Percentiles rank a stretch among this genome's conserved stretches.
These are phyloP conservation scores for Apiospora koreana DNA, from an alignment of 2,329 filamentous ascomycete species.

Conservation along the genomic window DNA sequence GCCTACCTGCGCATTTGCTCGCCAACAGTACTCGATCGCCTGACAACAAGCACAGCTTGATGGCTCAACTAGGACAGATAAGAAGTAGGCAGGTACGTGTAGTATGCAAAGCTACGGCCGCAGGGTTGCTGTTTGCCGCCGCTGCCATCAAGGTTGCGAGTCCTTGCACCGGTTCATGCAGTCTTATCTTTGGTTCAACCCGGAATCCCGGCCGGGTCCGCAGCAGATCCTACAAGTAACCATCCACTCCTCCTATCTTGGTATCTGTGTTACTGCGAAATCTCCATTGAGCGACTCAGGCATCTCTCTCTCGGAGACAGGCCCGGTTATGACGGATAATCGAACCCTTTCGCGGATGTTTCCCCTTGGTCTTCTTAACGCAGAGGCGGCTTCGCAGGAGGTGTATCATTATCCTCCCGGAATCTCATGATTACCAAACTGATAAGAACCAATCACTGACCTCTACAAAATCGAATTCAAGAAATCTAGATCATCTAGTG, in stretches of 20 bases:
- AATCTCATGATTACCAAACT: neutral
- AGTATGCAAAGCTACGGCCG: neutral
- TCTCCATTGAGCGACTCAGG: neutral
- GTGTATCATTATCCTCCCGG: neutral
- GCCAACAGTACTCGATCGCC: neutral
- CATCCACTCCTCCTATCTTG: neutral
- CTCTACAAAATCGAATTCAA: neutral
- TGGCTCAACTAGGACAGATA: neutral
- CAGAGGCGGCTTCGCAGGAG: neutral
- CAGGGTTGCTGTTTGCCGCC: neutral
- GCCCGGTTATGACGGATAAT: neutral
- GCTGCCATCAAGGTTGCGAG: neutral
- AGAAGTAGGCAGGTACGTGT: neutral
- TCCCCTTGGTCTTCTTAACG: neutral
- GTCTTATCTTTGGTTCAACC: neutral
- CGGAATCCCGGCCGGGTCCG: neutral
- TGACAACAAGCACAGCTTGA: neutral
- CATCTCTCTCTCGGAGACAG: neutral
- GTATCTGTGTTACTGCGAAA: neutral
- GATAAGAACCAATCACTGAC: neutral
- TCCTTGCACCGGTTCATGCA: neutral
- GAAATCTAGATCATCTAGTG: slow-evolving; percentile 15
- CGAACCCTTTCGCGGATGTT: neutral
- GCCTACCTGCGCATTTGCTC: neutral
- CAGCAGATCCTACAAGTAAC: neutral